Evolutionary conservation across 2,329 filamentous ascomycete species (phyloP), one percentile per base, ranked within the genome.

Genomic region (Shiraia bambusicola): DNA sequence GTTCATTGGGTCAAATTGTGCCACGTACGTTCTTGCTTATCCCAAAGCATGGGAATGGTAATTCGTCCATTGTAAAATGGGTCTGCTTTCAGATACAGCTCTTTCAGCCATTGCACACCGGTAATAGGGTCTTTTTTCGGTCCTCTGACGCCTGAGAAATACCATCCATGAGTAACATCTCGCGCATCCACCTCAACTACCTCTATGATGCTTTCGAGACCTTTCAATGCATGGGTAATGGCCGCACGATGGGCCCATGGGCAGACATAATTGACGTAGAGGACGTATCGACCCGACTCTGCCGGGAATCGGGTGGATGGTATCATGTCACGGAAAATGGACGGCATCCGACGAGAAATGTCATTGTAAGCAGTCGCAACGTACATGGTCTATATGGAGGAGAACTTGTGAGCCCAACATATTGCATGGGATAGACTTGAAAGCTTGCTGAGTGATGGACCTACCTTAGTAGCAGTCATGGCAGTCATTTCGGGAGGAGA

Each of bases 11-110:
- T 5, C 11, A 2, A 11, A 4, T 10, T 17, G 12, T n/a, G 2
- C 1, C 7, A 22, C 50, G 9, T 40, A 63, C 60, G 46, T 28
- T 73, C 73, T 63, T 84, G 80, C 63, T 81, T 84, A 52, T 88
- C 84, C 73, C 81, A 87, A 35, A 95, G 74, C 17, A 88, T 80
- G 0, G 89, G 89, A 14, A 95, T 87, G 0, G 88, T 93, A 63
- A 88, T 89, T n/a, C 89, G 77, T 11, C 64, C 63, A 9, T 47
- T 53, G 34, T 67, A 67, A 7, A 49, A 34, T 2, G 82, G 76
- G 54, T 90, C 79, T 6, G 79, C 81, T 49, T 78, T 76, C 66
- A 88, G 81, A 72, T 94, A 94, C 29, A 94, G 66, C 34, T 93
- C 74, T 40, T 83, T 81, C 31, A 67, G 25, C 42, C 54, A 65